These are phyloP conservation scores for Sinapis alba DNA, from an alignment of 441 rosid species.

Conservation along the genomic window DNA sequence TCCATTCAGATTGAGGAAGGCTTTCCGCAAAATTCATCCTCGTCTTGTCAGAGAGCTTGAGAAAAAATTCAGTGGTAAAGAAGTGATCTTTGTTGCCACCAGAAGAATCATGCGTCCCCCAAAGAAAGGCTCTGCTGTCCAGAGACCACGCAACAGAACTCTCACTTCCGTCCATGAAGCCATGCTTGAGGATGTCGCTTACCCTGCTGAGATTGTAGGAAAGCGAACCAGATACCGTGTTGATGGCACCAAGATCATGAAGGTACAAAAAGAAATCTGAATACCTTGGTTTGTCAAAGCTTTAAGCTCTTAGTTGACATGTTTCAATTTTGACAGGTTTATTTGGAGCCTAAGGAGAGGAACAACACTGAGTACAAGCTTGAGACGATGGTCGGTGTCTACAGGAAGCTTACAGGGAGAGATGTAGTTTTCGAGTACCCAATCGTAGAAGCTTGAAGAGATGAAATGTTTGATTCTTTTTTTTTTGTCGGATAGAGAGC, in stretches of 20 bases:
- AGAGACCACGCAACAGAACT: constrained; percentile 71
- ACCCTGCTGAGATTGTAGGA: constrained; percentile 79
- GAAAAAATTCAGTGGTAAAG: constrained; percentile 71
- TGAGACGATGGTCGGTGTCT: constrained; percentile 59
- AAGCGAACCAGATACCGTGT: constrained; percentile 68
- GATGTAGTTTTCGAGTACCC: constrained; percentile 80
- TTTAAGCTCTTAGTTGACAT: not conserved
- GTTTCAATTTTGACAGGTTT: constrained; percentile 44
- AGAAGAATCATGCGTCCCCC: constrained; percentile 76
- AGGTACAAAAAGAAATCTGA: constrained; percentile 42
- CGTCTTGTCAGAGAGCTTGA: not conserved
- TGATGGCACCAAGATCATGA: constrained; percentile 71
- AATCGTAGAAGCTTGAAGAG: constrained; percentile 45
- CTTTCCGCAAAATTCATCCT: not conserved
- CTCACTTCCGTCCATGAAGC: constrained; percentile 79
- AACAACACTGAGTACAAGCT: constrained; percentile 61
- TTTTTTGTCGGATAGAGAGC: constrained; percentile 21
- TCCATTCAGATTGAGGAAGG: not conserved
- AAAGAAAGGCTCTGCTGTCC: constrained; percentile 79
- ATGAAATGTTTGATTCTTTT: constrained; percentile 21
- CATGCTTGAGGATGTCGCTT: constrained; percentile 71
- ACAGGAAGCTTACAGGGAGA: constrained; percentile 74
- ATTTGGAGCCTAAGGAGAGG: constrained; percentile 72
- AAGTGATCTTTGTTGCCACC: constrained; percentile 68
- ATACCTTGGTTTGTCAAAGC: not conserved